phyloP scores from a whole-genome alignment of 805 yeast species.

The Diddensiella caesifluorescens region DNA sequence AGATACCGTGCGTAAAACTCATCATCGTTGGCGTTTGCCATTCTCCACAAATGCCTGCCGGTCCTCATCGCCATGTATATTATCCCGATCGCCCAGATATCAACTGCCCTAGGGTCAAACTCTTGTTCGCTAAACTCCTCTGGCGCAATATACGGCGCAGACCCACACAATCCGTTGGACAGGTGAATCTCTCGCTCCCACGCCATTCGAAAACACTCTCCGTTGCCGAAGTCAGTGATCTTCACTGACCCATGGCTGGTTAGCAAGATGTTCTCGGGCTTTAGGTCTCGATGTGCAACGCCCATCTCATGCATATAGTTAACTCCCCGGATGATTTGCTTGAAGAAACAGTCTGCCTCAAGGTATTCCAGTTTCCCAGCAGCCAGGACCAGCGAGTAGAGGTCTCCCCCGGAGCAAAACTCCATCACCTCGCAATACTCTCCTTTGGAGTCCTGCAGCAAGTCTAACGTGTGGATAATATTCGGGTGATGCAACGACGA shows the following conservation, averaged over 20 bases:
- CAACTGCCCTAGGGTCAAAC: constrained; percentile 74
- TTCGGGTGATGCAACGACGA: constrained; percentile 68
- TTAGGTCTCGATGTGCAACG: constrained; percentile 86
- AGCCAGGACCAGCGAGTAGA: constrained; percentile 54
- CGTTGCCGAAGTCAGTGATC: constrained; percentile 82
- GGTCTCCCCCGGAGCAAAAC: constrained; percentile 82
- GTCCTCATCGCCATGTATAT: constrained; percentile 75
- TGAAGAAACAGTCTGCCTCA: constrained; percentile 85
- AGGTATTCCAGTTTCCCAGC: constrained; percentile 48
- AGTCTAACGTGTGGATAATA: constrained; percentile 69
- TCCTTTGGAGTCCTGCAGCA: constrained; percentile 64
- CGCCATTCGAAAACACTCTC: constrained; percentile 81
- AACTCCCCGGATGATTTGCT: constrained; percentile 76
- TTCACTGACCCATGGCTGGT: constrained; percentile 59
- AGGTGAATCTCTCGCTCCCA: constrained; percentile 72
- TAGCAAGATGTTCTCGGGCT: constrained; percentile 79
- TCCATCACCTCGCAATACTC: constrained; percentile 88
- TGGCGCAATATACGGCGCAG: constrained; percentile 88
- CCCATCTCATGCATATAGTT: constrained; percentile 84
- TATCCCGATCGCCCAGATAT: constrained; percentile 84
- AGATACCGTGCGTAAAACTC: constrained; percentile 73
- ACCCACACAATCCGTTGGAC: constrained; percentile 69
- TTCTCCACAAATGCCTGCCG: constrained; percentile 86
- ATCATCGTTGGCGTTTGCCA: constrained; percentile 66
- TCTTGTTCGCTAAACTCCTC: constrained; percentile 59